Percentiles rank a stretch among this genome's conserved stretches.
Conservation (phyloP, 139 green algal genomes). For the Chlamydomonas applanata region DNA sequence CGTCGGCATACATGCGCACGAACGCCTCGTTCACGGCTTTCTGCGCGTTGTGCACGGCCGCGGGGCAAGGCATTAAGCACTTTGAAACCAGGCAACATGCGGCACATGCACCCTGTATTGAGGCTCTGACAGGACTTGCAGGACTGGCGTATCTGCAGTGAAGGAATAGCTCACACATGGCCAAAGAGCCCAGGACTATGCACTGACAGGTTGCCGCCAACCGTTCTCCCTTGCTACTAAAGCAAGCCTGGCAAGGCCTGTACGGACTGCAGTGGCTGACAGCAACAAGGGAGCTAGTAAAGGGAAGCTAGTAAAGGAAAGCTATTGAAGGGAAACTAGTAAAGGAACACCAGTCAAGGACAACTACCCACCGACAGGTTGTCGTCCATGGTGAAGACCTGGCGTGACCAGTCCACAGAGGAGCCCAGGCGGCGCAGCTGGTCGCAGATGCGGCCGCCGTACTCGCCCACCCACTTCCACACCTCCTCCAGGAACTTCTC, state of each 20-base stretch:
- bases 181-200: too few relatives aligned
- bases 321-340: conserved; percentile 26
- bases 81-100: neutral
- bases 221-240: too few relatives aligned
- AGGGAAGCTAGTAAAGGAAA: neutral
- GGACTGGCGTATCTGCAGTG: neutral
- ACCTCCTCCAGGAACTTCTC: conserved; percentile 90
- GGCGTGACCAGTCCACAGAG: conserved; percentile 87
- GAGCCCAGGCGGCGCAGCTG: conserved; percentile 91
- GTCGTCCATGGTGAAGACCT: conserved; percentile 96
- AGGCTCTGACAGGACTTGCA: neutral
- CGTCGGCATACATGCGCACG: conserved; percentile 76
- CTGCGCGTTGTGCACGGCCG: conserved; percentile 14
- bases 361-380: conserved; percentile 59
- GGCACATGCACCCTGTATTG: neutral
- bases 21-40: conserved; percentile 62
- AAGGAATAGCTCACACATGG: neutral
- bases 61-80: neutral
- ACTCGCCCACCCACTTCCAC: conserved; percentile 86
- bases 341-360: conserved; percentile 18
- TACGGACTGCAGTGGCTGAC: neutral
- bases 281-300: neutral
- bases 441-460: conserved; percentile 81
- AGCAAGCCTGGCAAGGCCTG: too few relatives aligned
- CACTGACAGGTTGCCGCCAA: too few relatives aligned